Base-by-base conservation (phyloP, 2,329 filamentous ascomycete species). In the Cercospora nicotianae region DNA sequence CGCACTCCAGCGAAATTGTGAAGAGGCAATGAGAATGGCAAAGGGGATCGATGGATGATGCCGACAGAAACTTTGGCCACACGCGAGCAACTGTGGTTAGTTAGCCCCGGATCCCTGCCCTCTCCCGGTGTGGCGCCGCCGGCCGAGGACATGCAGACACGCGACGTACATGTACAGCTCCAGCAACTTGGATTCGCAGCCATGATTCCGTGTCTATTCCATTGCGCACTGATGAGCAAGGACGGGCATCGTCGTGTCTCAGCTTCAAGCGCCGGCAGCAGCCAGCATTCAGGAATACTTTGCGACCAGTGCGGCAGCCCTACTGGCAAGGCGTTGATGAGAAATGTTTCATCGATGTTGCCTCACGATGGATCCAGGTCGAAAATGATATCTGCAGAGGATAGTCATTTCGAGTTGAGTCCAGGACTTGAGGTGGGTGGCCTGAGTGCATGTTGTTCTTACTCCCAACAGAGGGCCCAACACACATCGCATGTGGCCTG, bases 11-110 rank as follows among this genome's bases (percentile, higher is more conserved):
- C 53, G 9, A 13, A 33, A 33, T 7, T 16, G 26, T 33, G 18
- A 20, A 36, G 16, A 58, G 6, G 55, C 13, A 31, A 18, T 16
- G 18, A 6, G 28, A 36, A 59, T 36, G 55, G 16, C 55, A 59
- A 59, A 58, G 30, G 53, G 53, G 53, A 58, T 28, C 12, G 28
- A 33, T 59, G 55, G 30, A 59, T 59, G 55, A 59, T 59, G 55
- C 55, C 55, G 55, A 59, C 31, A 59, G 55, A 59, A 59, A 59
- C 28, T 59, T 59, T 59, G 55, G 55, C 55, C 55, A 59, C 55
- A 33, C 55, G 26, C 55, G 26, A 31, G 9, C 55, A 33, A 59
- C 55, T 59, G 31, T 23, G 30, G 55, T 36, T 59, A 59, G 55
- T 36, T 59, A 59, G 55, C 55, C 16, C 28, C 55, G 18, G 26